A percentile compares a stretch with the other conserved stretches of the same genome.
These are phyloP conservation scores for Yarrowia phangngaensis DNA, from an alignment of 805 yeast species.

Conservation along the genomic window DNA sequence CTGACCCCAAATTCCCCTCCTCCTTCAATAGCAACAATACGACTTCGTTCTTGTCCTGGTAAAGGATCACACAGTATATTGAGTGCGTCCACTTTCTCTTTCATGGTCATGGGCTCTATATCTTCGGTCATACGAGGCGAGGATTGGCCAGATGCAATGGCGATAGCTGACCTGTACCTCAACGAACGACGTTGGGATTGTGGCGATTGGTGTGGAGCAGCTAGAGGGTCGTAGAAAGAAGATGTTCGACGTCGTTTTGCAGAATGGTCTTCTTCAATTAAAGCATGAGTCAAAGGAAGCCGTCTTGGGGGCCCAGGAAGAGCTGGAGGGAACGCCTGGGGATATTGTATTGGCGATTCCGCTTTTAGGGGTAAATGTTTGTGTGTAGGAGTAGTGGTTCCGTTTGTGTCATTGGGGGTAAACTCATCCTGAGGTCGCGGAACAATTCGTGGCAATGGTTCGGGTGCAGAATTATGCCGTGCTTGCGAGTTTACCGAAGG, in stretches of 20 bases:
- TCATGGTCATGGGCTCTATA: slow-evolving; percentile 27
- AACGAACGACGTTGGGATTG: slow-evolving; percentile 27
- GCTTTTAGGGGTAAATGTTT: slow-evolving; percentile 2
- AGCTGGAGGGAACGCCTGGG: slow-evolving; percentile 16
- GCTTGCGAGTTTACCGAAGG: slow-evolving; percentile 1
- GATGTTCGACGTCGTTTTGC: slow-evolving; percentile 32
- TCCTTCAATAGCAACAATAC: slow-evolving; percentile 17
- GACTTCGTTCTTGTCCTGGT: slow-evolving; percentile 3
- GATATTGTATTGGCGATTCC: slow-evolving; percentile 16
- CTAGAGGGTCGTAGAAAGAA: slow-evolving; percentile 33
- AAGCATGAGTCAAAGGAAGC: slow-evolving; percentile 19
- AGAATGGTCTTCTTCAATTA: slow-evolving; percentile 28
- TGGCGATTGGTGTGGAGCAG: slow-evolving; percentile 15
- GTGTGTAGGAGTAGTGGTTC: slow-evolving; percentile 8
- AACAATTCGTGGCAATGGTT: slow-evolving; percentile 28
- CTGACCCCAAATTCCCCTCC: slow-evolving; percentile 10
- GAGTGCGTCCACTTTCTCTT: slow-evolving; percentile 34
- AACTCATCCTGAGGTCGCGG: slow-evolving; percentile 29
- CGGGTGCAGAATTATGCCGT: slow-evolving; percentile 14
- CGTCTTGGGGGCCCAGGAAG: slow-evolving; percentile 6
- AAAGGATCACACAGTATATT: slow-evolving; percentile 31
- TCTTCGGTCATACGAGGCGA: slow-evolving; percentile 3
- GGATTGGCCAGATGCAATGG: slow-evolving; percentile 27
- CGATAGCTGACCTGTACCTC: slow-evolving; percentile 30
- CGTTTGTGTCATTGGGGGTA: not conserved